phyloP scores from a whole-genome alignment of 345 rosid species.

The Syzygium aromaticum region DNA sequence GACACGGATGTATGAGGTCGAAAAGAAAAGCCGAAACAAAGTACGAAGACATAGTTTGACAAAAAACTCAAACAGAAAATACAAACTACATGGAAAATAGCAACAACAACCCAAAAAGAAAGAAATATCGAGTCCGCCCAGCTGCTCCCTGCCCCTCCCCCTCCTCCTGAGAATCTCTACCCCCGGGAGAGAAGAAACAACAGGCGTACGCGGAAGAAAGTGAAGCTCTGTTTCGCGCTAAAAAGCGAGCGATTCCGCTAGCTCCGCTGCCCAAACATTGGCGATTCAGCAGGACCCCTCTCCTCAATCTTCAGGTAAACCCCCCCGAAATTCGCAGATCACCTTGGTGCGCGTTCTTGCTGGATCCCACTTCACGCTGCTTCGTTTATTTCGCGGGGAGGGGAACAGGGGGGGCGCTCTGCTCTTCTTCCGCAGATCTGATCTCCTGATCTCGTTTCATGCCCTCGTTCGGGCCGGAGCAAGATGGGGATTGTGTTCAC shows the following conservation, averaged over 20 bases:
- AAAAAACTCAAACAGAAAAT: not conserved
- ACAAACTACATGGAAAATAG: not conserved
- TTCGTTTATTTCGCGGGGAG: not conserved
- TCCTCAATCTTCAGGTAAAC: not conserved
- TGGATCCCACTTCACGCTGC: not conserved
- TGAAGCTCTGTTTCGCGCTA: not conserved
- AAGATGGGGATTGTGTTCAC: slow-evolving; percentile 73
- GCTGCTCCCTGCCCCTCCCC: not conserved
- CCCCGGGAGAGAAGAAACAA: not conserved
- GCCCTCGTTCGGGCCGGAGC: not conserved
- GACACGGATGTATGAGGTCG: no score
- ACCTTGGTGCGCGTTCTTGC: not conserved
- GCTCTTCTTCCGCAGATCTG: not conserved
- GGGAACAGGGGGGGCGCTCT: not conserved
- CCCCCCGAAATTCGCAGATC: not conserved
- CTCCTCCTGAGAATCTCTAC: not conserved
- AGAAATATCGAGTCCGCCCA: not conserved
- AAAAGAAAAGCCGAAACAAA: no score
- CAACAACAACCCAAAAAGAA: not conserved
- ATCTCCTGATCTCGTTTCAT: not conserved
- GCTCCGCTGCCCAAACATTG: not conserved
- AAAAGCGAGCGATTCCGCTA: not conserved
- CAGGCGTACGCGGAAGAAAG: not conserved
- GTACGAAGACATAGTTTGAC: no score
- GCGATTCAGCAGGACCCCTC: not conserved